Conservation (phyloP, 345 rosid species). For the Dipteronia dyeriana region DNA sequence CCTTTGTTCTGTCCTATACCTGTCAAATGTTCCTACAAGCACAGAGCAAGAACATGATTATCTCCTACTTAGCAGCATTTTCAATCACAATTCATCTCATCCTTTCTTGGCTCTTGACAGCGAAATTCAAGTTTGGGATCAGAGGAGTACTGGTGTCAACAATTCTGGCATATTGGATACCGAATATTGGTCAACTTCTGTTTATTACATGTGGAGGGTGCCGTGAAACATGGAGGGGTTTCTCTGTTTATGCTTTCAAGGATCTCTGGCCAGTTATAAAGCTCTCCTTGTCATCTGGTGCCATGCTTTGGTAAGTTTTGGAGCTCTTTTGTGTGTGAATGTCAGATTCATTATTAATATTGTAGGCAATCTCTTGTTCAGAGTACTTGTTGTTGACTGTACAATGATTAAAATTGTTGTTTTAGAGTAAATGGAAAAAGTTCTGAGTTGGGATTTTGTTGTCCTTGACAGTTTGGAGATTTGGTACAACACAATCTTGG, state of each 20-base stretch:
- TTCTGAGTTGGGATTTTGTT: slow-evolving; percentile 17
- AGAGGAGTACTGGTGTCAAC: slow-evolving; percentile 66
- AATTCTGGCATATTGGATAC: slow-evolving; percentile 68
- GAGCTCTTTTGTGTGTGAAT: no score
- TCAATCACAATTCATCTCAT: slow-evolving; percentile 46
- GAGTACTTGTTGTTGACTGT: neutral
- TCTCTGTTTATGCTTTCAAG: slow-evolving; percentile 56
- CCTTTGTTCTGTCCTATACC: slow-evolving; percentile 49
- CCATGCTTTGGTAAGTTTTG: slow-evolving; percentile 64
- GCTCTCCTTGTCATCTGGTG: slow-evolving; percentile 73
- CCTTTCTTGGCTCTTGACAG: slow-evolving; percentile 66
- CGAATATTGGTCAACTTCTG: slow-evolving; percentile 66
- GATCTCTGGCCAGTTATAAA: slow-evolving; percentile 68
- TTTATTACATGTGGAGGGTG: slow-evolving; percentile 67
- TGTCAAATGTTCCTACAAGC: slow-evolving; percentile 86
- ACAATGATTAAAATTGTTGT: neutral
- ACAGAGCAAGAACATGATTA: slow-evolving; percentile 73
- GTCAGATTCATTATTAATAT: no score
- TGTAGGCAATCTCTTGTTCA: neutral
- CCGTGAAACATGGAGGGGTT: slow-evolving; percentile 68
- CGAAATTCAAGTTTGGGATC: slow-evolving; percentile 52
- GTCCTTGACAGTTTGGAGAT: slow-evolving; percentile 59
- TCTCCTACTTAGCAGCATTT: slow-evolving; percentile 59
- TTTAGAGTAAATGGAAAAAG: neutral
- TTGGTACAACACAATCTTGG: slow-evolving; percentile 78